Conservation (phyloP, 1,284 basidiomycete species). For the Fistulinella staudtii region DNA sequence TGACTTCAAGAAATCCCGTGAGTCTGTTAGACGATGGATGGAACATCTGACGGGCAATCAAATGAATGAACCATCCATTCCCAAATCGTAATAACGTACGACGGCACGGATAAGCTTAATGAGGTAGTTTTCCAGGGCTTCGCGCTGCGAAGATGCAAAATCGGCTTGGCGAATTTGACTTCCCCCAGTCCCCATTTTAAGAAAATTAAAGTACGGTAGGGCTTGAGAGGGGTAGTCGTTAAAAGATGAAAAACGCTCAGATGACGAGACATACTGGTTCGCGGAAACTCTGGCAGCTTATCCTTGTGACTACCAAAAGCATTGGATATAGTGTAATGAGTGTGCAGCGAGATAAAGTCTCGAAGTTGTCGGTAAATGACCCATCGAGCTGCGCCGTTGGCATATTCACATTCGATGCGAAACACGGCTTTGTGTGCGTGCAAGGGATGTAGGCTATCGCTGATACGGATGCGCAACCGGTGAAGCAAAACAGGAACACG, state of each 20-base stretch:
- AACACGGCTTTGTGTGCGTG: conserved; percentile 80
- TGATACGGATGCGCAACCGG: conserved; percentile 78
- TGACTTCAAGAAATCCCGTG: conserved; percentile 93
- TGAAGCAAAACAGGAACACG: conserved; percentile 88
- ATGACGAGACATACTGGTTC: conserved; percentile 59
- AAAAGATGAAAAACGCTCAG: not conserved
- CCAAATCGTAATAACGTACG: conserved; percentile 38
- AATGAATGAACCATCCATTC: not conserved
- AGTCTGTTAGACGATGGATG: conserved; percentile 91
- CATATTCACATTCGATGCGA: conserved; percentile 95
- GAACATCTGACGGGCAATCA: conserved; percentile 76
- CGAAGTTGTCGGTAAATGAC: conserved; percentile 93
- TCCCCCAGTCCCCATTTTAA: conserved; percentile 54
- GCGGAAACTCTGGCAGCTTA: conserved; percentile 89
- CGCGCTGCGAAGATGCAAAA: conserved; percentile 77
- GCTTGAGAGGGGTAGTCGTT: conserved; percentile 40
- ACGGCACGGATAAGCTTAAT: conserved; percentile 86
- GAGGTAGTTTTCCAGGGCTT: conserved; percentile 86
- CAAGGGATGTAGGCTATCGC: conserved; percentile 81
- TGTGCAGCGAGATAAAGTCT: conserved; percentile 89
- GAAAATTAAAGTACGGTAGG: conserved; percentile 85
- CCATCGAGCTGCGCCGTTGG: conserved; percentile 93
- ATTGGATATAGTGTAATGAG: conserved; percentile 88
- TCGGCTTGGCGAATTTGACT: conserved; percentile 59
- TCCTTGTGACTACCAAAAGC: conserved; percentile 68